A percentile compares a stretch with the other conserved stretches of the same genome.
Conservation (phyloP, 805 yeast genomes). For the Komagataella pastoris region DNA sequence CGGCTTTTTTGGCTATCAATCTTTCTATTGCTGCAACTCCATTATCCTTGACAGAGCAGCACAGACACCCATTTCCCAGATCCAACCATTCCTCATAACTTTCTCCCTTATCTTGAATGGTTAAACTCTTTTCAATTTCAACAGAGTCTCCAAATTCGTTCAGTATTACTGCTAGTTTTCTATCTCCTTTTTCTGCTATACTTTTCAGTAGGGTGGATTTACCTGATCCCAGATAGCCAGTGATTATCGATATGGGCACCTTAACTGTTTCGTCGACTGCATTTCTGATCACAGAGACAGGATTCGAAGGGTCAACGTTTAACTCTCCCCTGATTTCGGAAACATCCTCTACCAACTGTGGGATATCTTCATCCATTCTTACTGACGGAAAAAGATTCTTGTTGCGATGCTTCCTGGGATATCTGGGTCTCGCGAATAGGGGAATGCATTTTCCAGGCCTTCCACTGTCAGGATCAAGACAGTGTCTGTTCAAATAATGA, state of each 20-base stretch:
- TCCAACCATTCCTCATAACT: slow-evolving; percentile 90
- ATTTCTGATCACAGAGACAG: not conserved
- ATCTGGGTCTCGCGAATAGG: not conserved
- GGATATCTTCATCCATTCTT: slow-evolving; percentile 4
- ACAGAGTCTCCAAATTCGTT: slow-evolving; percentile 90
- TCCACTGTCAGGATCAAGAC: not conserved
- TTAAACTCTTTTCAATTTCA: slow-evolving; percentile 77
- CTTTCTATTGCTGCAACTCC: slow-evolving; percentile 93
- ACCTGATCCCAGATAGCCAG: slow-evolving; percentile 94
- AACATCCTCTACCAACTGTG: slow-evolving; percentile 12
- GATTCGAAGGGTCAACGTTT: not conserved
- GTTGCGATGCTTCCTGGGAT: not conserved
- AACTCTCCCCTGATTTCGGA: slow-evolving; percentile 3
- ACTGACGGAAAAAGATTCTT: not conserved
- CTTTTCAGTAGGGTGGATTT: slow-evolving; percentile 75
- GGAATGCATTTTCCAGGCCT: not conserved
- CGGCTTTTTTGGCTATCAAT: slow-evolving; percentile 52
- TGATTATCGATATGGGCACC: slow-evolving; percentile 85
- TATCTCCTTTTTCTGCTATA: slow-evolving; percentile 57
- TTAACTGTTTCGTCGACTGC: slow-evolving; percentile 13
- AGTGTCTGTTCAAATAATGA: not conserved
- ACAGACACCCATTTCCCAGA: slow-evolving; percentile 90
- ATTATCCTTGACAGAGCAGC: slow-evolving; percentile 91
- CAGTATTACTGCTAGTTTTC: slow-evolving; percentile 76
- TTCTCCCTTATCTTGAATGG: slow-evolving; percentile 39